phyloP scores from a whole-genome alignment of 441 rosid genomes.

The Aleurites moluccanus region DNA sequence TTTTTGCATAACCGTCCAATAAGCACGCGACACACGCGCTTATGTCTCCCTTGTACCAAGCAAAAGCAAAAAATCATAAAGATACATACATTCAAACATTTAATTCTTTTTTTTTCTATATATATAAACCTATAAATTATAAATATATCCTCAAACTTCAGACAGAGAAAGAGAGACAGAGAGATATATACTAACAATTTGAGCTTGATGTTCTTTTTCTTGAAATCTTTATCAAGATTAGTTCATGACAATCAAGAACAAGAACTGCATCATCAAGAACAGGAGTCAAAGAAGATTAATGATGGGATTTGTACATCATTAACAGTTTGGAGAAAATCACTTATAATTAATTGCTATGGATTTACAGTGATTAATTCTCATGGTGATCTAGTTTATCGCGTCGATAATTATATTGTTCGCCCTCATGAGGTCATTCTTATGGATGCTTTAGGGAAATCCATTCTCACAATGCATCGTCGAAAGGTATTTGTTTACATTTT shows the following conservation, averaged over 20 bases:
- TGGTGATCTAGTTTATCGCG: constrained; percentile 73
- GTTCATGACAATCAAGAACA: constrained; percentile 43
- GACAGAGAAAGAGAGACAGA: not conserved
- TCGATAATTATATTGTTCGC: constrained; percentile 63
- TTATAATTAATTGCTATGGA: constrained; percentile 63
- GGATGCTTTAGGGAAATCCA: constrained; percentile 68
- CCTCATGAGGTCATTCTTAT: constrained; percentile 62
- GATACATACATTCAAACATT: not conserved
- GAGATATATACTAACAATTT: too few relatives aligned
- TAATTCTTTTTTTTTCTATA: too few relatives aligned
- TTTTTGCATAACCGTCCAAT: not conserved
- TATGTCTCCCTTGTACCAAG: constrained; percentile 15
- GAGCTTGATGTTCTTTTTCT: constrained; percentile 41
- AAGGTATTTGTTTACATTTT: constrained; percentile 43
- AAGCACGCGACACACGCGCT: not conserved
- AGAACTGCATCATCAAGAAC: constrained; percentile 27
- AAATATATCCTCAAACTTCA: not conserved
- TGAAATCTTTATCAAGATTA: constrained; percentile 57
- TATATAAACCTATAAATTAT: too few relatives aligned
- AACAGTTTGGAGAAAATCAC: constrained; percentile 93
- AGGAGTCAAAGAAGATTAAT: constrained; percentile 4
- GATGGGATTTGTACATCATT: constrained; percentile 37
- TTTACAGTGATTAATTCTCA: constrained; percentile 73
- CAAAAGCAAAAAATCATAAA: not conserved
- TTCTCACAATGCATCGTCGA: constrained; percentile 55